A percentile compares a stretch with the other conserved stretches of the same genome.
These are phyloP conservation scores for Nakazawaea holstii DNA, from an alignment of 805 yeast species.

Conservation along the genomic window DNA sequence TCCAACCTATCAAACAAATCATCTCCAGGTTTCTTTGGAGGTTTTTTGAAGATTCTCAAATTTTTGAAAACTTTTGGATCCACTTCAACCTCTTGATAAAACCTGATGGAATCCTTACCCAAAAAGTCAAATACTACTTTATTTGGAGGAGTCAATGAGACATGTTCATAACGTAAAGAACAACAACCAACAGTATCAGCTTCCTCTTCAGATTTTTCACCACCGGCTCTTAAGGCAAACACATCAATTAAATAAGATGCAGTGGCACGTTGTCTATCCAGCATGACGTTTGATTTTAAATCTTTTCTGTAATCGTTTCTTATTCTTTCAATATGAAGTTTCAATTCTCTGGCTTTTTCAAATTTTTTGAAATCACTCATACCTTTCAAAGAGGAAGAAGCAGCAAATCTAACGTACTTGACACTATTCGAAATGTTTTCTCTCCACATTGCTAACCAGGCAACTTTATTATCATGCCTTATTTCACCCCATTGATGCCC, in stretches of 20 bases:
- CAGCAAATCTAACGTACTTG: constrained; percentile 89
- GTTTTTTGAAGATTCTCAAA: constrained; percentile 77
- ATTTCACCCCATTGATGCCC: constrained; percentile 93
- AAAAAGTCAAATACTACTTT: constrained; percentile 85
- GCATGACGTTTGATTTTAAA: constrained; percentile 72
- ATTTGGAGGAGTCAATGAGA: constrained; percentile 79
- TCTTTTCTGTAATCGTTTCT: constrained; percentile 68
- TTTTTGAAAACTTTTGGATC: constrained; percentile 90
- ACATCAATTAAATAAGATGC: constrained; percentile 91
- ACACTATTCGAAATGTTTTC: constrained; percentile 81
- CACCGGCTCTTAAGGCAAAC: constrained; percentile 95
- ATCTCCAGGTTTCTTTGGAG: constrained; percentile 89
- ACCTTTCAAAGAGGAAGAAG: constrained; percentile 86
- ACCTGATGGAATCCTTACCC: constrained; percentile 94
- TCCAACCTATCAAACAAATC: constrained; percentile 87
- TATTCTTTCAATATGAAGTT: constrained; percentile 63
- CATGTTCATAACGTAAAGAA: constrained; percentile 85
- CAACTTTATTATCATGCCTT: constrained; percentile 80
- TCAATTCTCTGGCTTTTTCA: constrained; percentile 87
- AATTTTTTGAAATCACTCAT: constrained; percentile 86
- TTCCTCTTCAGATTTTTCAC: constrained; percentile 94
- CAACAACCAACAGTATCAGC: constrained; percentile 99
- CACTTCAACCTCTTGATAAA: constrained; percentile 87
- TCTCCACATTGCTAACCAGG: constrained; percentile 97
- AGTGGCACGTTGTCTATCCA: constrained; percentile 86